These are phyloP conservation scores for Marchantia paleacea DNA, from an alignment of 225 moss, liverwort and hornwort genomes.

Conservation along the genomic window DNA sequence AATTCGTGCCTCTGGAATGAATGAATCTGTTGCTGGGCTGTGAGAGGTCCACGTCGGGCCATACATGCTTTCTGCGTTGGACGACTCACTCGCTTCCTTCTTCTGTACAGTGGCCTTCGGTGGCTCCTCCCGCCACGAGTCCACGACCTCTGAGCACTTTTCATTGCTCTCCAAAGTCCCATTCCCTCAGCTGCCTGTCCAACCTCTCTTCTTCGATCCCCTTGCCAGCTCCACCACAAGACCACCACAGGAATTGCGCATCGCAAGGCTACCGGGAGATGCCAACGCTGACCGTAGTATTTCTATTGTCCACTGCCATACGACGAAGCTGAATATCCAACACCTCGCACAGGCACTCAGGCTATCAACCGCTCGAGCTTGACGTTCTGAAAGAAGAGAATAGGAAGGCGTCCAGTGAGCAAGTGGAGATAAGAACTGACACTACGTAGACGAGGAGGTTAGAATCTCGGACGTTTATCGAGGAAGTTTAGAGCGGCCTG, in stretches of 20 bases:
- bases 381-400: no score
- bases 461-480: neutral
- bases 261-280: no score
- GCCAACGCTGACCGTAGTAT: no score
- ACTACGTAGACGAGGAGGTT: neutral
- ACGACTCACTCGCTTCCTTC: neutral
- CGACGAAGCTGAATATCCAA: no score
- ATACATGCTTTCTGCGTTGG: neutral
- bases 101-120: no score
- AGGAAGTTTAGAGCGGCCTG: neutral
- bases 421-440: no score
- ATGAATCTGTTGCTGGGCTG: constrained; percentile 15
- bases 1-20: neutral
- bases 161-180: neutral
- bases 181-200: neutral
- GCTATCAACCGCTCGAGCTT: no score
- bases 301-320: no score
- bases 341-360: no score
- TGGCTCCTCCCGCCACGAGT: neutral
- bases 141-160: neutral
- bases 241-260: neutral
- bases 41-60: constrained; percentile 12
- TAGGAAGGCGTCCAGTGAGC: no score
- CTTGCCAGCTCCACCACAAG: neutral
- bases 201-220: neutral